Evolutionary conservation across 1,284 basidiomycete species (phyloP).

Genomic region (Cystobasidium sp.): DNA sequence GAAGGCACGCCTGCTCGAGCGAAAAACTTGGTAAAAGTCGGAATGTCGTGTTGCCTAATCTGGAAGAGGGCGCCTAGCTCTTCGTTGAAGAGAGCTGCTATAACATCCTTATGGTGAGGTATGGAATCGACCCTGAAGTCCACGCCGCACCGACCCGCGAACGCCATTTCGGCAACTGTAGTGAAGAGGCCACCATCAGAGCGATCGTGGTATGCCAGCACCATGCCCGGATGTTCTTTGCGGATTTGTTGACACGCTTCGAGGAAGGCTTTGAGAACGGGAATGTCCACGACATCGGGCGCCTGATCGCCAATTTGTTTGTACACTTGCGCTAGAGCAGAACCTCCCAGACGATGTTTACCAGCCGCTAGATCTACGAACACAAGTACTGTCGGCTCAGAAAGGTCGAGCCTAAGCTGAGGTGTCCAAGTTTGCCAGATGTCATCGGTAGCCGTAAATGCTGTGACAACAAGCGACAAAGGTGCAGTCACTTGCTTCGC

Average conservation of each 20-base stretch:
- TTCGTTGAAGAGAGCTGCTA: conserved; percentile 88
- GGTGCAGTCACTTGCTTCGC: conserved; percentile 85
- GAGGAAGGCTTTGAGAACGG: conserved; percentile 80
- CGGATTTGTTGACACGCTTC: conserved; percentile 72
- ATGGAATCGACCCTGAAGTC: conserved; percentile 68
- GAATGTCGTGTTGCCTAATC: conserved; percentile 69
- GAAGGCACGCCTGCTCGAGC: conserved; percentile 69
- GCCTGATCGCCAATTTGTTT: conserved; percentile 84
- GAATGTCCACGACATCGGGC: conserved; percentile 84
- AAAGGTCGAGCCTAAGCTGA: conserved; percentile 70
- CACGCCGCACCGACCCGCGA: conserved; percentile 84
- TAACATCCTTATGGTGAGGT: conserved; percentile 60
- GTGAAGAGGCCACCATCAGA: conserved; percentile 96
- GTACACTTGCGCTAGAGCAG: conserved; percentile 92
- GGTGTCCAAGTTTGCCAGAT: conserved; percentile 90
- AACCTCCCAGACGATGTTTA: conserved; percentile 87
- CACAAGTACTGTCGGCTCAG: conserved; percentile 71
- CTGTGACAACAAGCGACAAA: conserved; percentile 89
- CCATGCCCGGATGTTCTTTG: conserved; percentile 65
- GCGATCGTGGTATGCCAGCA: conserved; percentile 96
- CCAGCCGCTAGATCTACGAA: conserved; percentile 88
- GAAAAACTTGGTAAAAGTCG: conserved; percentile 51
- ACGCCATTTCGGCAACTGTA: conserved; percentile 92
- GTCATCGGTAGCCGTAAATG: conserved; percentile 85
- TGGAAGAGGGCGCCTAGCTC: conserved; percentile 94